Conservation (phyloP, 306 rosid species). For the Bauhinia variegata region DNA sequence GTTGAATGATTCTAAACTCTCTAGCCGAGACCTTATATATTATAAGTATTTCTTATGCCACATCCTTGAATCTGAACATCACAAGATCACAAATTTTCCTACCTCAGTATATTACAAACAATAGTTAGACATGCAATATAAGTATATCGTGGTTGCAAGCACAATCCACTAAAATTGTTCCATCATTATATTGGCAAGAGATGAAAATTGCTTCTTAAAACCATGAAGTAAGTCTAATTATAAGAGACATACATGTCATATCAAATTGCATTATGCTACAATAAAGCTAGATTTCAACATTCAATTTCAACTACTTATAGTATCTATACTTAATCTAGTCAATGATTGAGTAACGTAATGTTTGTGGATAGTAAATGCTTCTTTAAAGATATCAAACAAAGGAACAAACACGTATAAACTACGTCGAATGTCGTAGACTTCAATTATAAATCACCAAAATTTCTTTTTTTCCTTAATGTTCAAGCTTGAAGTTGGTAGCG, state of each 20-base stretch:
- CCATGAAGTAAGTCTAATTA: neutral
- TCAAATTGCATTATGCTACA: neutral
- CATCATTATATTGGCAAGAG: neutral
- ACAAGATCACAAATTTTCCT: neutral
- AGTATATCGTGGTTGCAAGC: neutral
- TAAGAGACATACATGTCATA: neutral
- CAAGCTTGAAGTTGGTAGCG: constrained; percentile 14
- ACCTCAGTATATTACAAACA: neutral
- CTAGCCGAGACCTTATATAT: constrained; percentile 13
- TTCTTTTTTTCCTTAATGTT: neutral
- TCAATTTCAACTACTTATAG: too few relatives aligned
- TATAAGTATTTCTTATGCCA: neutral
- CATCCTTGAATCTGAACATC: constrained; percentile 4
- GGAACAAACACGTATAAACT: neutral
- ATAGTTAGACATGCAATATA: neutral
- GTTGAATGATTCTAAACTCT: neutral
- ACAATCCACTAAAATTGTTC: neutral
- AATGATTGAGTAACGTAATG: constrained; percentile 1
- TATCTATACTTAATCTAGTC: neutral
- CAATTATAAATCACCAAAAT: neutral
- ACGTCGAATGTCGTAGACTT: neutral
- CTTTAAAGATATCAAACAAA: neutral
- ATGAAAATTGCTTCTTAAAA: neutral
- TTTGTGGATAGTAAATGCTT: neutral
- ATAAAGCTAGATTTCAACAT: neutral